A percentile compares a stretch with the other conserved stretches of the same genome.
phyloP scores from a whole-genome alignment of 2,329 filamentous ascomycete species.

The Myriosclerotinia curreyana region DNA sequence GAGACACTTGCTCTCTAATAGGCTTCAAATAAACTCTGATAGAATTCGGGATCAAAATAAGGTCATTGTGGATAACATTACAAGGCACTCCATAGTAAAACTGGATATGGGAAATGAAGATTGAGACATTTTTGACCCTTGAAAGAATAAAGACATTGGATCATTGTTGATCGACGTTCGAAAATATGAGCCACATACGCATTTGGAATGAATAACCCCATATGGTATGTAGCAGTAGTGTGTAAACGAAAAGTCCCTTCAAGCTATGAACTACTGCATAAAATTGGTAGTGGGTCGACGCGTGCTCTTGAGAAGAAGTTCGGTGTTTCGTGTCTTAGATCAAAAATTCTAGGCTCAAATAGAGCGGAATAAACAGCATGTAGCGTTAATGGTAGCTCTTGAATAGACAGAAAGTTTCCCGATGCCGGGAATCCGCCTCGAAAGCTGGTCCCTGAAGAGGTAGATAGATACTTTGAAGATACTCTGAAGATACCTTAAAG shows the following conservation, averaged over 20 bases:
- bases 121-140: not conserved
- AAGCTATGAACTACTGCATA: not conserved
- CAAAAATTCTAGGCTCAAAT: not conserved
- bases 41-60: not conserved
- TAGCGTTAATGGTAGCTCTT: not conserved
- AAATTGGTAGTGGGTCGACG: not conserved
- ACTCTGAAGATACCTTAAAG: not conserved
- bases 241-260: not conserved
- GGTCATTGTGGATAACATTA: not conserved
- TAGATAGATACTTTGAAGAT: not conserved
- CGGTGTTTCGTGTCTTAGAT: conserved; percentile 8
- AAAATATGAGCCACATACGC: not conserved
- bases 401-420: not conserved
- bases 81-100: not conserved
- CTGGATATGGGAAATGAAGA: not conserved
- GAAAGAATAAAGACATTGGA: not conserved
- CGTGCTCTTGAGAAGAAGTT: not conserved
- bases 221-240: no score
- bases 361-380: not conserved
- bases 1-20: conserved; percentile 4
- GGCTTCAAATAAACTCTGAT: not conserved
- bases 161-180: not conserved
- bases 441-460: not conserved
- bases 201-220: not conserved
- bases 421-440: not conserved